These are phyloP conservation scores for Rhodotorula sp. DNA, from an alignment of 1,284 basidiomycete genomes.

Conservation along the genomic window DNA sequence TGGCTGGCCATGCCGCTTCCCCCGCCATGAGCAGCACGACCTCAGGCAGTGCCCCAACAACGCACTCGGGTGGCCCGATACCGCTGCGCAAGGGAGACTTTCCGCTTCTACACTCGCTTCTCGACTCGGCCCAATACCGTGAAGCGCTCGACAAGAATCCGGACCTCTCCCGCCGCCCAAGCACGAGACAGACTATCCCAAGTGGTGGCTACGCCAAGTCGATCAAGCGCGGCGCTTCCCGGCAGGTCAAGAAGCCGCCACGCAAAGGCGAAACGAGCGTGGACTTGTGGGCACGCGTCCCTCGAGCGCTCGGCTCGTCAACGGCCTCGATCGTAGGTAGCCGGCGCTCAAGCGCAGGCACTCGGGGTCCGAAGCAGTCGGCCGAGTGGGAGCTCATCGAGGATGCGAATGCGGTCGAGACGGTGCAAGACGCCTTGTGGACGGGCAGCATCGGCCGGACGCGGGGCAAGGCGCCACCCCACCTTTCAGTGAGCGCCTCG, in stretches of 20 bases:
- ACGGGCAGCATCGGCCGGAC: not conserved
- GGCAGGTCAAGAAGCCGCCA: not conserved
- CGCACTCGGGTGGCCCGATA: not conserved
- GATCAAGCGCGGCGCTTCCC: not conserved
- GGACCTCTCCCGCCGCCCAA: not conserved
- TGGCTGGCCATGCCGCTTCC: not conserved
- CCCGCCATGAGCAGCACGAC: not conserved
- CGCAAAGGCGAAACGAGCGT: not conserved
- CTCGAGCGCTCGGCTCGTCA: not conserved
- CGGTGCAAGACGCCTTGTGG: not conserved
- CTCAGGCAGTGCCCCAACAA: not conserved
- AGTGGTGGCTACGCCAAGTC: no score
- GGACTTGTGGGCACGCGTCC: not conserved
- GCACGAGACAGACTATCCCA: not conserved
- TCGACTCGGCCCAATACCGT: conserved; percentile 8
- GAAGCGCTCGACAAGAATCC: not conserved
- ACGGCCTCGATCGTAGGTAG: not conserved
- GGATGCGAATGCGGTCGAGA: not conserved
- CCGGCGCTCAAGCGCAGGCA: accelerated
- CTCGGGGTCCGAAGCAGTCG: not conserved
- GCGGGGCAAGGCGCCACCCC: no score
- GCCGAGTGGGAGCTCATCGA: not conserved
- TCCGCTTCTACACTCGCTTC: conserved; percentile 13
- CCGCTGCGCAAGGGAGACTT: not conserved
- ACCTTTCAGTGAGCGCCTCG: not conserved